Evolutionary conservation across 805 yeast genomes (phyloP).

Genomic region (Candida xiaguanensis): DNA sequence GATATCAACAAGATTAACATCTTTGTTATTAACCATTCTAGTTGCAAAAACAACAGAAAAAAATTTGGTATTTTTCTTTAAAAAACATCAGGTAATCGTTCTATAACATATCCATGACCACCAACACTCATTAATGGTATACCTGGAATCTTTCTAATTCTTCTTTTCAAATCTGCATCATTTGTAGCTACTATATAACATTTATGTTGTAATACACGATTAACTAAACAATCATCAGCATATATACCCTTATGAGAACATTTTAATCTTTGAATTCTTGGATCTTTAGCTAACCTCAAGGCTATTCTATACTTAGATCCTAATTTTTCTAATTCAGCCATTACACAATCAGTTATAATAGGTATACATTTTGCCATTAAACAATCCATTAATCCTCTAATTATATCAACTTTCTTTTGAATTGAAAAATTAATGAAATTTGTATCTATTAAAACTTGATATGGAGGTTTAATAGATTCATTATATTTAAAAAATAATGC

Average conservation of each 20-base stretch:
- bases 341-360: constrained; percentile 92
- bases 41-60: constrained; percentile 1
- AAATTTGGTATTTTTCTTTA: no score
- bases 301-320: constrained; percentile 96
- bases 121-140: constrained; percentile 97
- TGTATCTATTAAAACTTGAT: constrained; percentile 93
- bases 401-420: constrained; percentile 90
- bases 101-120: constrained; percentile 85
- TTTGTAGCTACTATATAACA: constrained; percentile 97
- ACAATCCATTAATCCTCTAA: constrained; percentile 97
- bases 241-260: constrained; percentile 95
- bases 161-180: constrained; percentile 93
- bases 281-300: constrained; percentile 86
- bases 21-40: no score
- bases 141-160: constrained; percentile 95
- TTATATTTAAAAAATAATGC: constrained; percentile 94
- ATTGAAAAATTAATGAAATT: constrained; percentile 95
- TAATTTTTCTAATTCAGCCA: constrained; percentile 95
- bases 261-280: constrained; percentile 78
- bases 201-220: constrained; percentile 91
- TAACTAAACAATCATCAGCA: constrained; percentile 96
- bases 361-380: constrained; percentile 94
- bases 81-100: constrained; percentile 92
- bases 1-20: background rate
- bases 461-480: constrained; percentile 95